Evolutionary conservation across 495 filamentous ascomycete genomes (phyloP), one percentile per base, ranked within the genome.

Genomic region (Parathielavia hyrcaniae): DNA sequence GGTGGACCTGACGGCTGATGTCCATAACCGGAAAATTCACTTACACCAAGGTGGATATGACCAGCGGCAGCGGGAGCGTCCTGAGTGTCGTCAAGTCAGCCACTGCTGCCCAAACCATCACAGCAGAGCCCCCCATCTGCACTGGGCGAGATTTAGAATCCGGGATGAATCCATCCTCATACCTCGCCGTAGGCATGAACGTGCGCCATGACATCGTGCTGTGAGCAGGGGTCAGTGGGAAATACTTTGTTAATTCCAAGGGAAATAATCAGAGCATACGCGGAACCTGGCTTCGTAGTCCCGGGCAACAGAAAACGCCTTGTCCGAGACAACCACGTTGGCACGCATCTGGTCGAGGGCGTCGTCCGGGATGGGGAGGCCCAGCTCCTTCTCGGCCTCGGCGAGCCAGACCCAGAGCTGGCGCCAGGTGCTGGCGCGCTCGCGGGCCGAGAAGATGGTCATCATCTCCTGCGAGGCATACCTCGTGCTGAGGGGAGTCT

Each of bases 341-440:
- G 77, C 77, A 64, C 79, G 81, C 87, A 95, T 89, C 75, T 91
- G 82, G 49, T 77, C 70, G 52, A 93, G 75, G 22, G 88, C 89
- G 57, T 91, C 83, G 38, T 84, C 75, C 43, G 83, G 77, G 61
- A 92, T 88, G 19, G 77, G 71, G 26, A 81, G 66, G 6, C 84
- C 83, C 1, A 87, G 71, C 65, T 88, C 85, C 71, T 86, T 84
- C 73, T 95, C 83, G 26, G 82, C 79, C 76, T 91, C 85, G n/a
- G 90, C 90, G 13, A 95, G 84, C 78, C 81, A 87, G 30, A 90
- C 66, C 90, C 90, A 95, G 47, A 95, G 77, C 61, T 85, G 74
- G 62, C 89, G 82, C 89, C 89, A 93, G 36, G 83, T 89, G 7
- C 83, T 81, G 64, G 79, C 78, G n/a, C 89, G 80, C 53, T 78